phyloP scores from a whole-genome alignment of 768 basidiomycete genomes.

The Russula dissimulans region DNA sequence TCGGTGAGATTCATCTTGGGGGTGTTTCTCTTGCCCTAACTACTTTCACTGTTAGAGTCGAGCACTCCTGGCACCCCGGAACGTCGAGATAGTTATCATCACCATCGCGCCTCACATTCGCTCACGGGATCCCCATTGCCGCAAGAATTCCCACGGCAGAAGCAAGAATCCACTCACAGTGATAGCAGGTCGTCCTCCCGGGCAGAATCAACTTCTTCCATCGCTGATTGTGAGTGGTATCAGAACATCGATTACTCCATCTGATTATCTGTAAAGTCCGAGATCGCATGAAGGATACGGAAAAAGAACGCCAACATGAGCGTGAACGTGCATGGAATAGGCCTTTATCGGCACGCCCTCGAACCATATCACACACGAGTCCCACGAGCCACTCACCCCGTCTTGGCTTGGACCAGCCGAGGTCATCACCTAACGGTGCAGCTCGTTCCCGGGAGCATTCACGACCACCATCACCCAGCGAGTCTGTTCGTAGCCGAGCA shows the following conservation, averaged over 20 bases:
- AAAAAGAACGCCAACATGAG: slow-evolving; percentile 30
- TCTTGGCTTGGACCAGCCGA: background rate
- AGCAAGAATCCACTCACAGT: slow-evolving; percentile 3
- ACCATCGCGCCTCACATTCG: slow-evolving; percentile 20
- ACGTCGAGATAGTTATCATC: slow-evolving; percentile 17
- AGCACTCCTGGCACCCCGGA: slow-evolving; percentile 9
- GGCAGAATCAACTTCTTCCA: slow-evolving; percentile 12
- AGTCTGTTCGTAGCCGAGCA: slow-evolving; percentile 7
- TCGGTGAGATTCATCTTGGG: background rate
- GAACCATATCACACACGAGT: slow-evolving; percentile 28
- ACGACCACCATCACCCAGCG: slow-evolving; percentile 10
- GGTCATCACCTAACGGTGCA: slow-evolving; percentile 1
- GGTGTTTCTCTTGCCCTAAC: background rate
- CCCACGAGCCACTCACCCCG: slow-evolving; percentile 27
- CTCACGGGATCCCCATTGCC: slow-evolving; percentile 17
- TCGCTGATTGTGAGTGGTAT: slow-evolving; percentile 18
- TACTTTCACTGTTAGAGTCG: background rate
- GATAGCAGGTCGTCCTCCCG: slow-evolving; percentile 13
- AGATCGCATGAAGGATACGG: slow-evolving; percentile 25
- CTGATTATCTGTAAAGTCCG: slow-evolving; percentile 18
- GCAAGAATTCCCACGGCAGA: slow-evolving; percentile 15
- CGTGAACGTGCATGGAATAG: slow-evolving; percentile 46
- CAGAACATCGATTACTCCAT: background rate
- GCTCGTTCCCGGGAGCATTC: slow-evolving; percentile 11
- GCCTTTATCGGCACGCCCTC: slow-evolving; percentile 29